Conservation (phyloP, 1,284 basidiomycete species). For the Melampsora americana region DNA sequence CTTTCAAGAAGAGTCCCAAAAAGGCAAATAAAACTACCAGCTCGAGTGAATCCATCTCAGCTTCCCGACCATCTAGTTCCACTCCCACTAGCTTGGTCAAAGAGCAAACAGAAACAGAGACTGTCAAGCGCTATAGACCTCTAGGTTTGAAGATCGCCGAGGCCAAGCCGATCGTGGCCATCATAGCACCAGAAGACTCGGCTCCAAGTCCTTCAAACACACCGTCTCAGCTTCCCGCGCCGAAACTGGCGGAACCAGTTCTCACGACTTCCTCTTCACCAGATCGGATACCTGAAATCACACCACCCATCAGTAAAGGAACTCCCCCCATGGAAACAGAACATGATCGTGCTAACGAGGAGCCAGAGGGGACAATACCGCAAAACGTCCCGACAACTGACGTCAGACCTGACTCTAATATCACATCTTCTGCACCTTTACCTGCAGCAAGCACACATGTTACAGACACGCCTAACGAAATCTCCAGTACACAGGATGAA, state of each 20-base stretch:
- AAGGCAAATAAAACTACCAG: constrained; percentile 6
- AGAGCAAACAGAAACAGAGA: neutral
- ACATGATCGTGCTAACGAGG: neutral
- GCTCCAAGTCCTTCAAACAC: constrained; percentile 9
- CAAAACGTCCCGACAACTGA: neutral
- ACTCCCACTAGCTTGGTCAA: neutral
- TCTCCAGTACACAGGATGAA: neutral
- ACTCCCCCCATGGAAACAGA: neutral
- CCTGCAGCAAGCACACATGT: neutral
- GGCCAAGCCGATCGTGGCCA: constrained; percentile 28
- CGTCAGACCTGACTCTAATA: neutral
- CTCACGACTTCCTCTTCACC: neutral
- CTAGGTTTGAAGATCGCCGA: constrained; percentile 39
- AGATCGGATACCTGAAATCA: neutral
- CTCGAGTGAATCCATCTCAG: neutral
- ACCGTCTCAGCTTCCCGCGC: neutral
- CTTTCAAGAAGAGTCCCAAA: constrained; percentile 38
- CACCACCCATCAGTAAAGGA: neutral
- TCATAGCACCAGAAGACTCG: neutral
- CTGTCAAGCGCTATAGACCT: constrained; percentile 35
- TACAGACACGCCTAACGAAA: neutral
- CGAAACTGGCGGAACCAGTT: constrained; percentile 7
- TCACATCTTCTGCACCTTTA: neutral
- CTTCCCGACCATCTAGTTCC: neutral
- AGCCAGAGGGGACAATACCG: neutral